A percentile compares a stretch with the other conserved stretches of the same genome.
Evolutionary conservation across 2,329 filamentous ascomycete genomes (phyloP).

Genomic region (Colletotrichum sp.): DNA sequence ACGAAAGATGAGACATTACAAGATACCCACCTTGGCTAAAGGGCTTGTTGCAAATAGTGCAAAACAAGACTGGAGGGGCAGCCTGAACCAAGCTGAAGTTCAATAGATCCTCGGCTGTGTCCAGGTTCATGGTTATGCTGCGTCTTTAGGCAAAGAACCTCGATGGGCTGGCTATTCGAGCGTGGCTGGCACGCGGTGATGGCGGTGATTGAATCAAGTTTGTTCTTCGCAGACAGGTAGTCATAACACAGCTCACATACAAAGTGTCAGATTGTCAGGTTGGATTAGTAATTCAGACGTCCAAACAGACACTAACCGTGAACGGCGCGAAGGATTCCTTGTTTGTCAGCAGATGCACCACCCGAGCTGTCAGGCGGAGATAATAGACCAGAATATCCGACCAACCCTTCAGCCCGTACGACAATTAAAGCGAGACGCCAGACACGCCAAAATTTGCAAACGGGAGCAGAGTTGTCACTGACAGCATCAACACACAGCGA

Average conservation of each 20-base stretch:
- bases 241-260: too few relatives aligned
- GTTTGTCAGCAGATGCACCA: background rate
- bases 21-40: slow-evolving; percentile 1
- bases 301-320: background rate
- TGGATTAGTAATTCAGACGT: background rate
- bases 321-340: background rate
- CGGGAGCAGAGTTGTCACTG: background rate
- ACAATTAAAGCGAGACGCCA: background rate
- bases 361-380: background rate
- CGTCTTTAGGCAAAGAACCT: background rate
- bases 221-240: background rate
- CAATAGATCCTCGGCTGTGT: background rate
- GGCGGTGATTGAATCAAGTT: background rate
- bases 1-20: background rate
- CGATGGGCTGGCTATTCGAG: background rate
- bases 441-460: background rate
- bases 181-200: background rate
- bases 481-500: background rate
- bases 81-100: background rate
- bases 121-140: background rate
- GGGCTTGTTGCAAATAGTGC: slow-evolving; percentile 10
- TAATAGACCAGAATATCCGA: background rate
- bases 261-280: background rate
- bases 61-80: background rate
- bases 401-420: background rate